These are phyloP conservation scores for Melocanna baccifera DNA, from an alignment of 176 grass and related monocot genomes.

Conservation along the genomic window DNA sequence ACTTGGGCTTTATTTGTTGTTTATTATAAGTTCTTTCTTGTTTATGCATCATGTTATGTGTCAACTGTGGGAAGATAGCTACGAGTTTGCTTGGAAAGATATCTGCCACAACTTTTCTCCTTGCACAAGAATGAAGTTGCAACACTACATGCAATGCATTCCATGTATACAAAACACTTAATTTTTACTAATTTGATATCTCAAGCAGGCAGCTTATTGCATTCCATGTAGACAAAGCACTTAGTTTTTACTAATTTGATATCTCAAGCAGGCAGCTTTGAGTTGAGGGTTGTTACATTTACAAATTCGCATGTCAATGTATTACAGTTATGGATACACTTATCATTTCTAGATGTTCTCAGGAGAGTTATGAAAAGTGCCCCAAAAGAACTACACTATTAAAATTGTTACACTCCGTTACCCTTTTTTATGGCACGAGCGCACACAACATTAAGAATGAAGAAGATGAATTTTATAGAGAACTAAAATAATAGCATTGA, in stretches of 20 bases:
- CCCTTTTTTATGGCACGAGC: too few relatives aligned
- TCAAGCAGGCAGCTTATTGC: neutral
- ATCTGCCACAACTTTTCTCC: neutral
- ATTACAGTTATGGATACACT: neutral
- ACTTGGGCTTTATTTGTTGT: neutral
- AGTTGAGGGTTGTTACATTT: neutral
- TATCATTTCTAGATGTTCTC: neutral
- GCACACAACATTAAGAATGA: too few relatives aligned
- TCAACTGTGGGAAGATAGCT: neutral
- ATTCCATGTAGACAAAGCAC: neutral
- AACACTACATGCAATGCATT: neutral
- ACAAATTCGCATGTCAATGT: neutral
- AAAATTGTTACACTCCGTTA: too few relatives aligned
- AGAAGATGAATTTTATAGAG: too few relatives aligned
- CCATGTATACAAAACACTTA: neutral
- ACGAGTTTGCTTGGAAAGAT: neutral
- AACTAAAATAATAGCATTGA: too few relatives aligned
- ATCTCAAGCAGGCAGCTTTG: neutral
- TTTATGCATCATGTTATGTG: neutral
- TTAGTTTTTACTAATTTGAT: neutral
- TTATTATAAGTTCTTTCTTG: neutral
- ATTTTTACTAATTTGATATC: neutral
- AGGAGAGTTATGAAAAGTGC: neutral
- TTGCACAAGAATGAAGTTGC: neutral
- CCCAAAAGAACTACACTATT: neutral